Percentiles rank a stretch among this genome's conserved stretches.
These are phyloP conservation scores for Luffa aegyptiaca DNA, from an alignment of 306 rosid species.

Conservation along the genomic window DNA sequence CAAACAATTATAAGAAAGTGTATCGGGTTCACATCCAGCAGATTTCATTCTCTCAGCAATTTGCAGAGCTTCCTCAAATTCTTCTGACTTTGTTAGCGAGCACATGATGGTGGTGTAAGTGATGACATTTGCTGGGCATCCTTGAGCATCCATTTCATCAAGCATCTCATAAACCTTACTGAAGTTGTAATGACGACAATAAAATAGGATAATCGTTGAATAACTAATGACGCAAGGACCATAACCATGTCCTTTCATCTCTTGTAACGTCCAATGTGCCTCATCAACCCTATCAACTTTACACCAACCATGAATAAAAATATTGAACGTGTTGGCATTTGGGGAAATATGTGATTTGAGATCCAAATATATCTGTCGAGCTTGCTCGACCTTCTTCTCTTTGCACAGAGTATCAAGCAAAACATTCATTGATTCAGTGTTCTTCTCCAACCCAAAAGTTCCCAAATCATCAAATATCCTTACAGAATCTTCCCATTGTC, in stretches of 20 bases:
- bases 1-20: constrained; percentile 58
- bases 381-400: constrained; percentile 56
- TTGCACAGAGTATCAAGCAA: constrained; percentile 84
- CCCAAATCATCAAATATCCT: constrained; percentile 57
- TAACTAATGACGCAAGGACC: constrained; percentile 71
- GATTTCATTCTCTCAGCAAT: constrained; percentile 45
- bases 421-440: constrained; percentile 68
- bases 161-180: constrained; percentile 48
- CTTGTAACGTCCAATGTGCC: constrained; percentile 82
- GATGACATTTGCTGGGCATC: constrained; percentile 53
- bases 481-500: constrained; percentile 69
- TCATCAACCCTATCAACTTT: constrained; percentile 60
- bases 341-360: constrained; percentile 59
- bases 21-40: constrained; percentile 51
- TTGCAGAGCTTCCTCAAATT: constrained; percentile 55
- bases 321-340: constrained; percentile 64
- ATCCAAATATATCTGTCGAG: constrained; percentile 51
- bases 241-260: constrained; percentile 78
- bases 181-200: constrained; percentile 43
- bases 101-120: constrained; percentile 64
- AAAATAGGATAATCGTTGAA: constrained; percentile 52
- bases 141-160: constrained; percentile 75
- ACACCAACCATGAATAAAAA: constrained; percentile 89
- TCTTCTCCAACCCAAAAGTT: constrained; percentile 58
- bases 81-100: constrained; percentile 45